phyloP scores from a whole-genome alignment of 495 filamentous ascomycete genomes.

The Penicillium lagena region DNA sequence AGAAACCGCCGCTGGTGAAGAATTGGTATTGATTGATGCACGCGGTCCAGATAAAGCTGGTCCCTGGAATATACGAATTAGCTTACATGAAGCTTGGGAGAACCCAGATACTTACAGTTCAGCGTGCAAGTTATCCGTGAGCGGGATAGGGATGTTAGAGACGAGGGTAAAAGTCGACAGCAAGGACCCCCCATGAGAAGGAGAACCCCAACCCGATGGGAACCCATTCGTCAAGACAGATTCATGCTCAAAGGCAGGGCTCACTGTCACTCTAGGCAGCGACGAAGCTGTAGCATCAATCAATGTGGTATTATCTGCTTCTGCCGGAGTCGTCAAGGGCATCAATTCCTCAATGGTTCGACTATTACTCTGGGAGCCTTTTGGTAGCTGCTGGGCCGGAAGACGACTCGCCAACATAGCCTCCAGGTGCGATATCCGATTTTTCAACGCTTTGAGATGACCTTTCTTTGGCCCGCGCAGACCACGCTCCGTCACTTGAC shows the following conservation, averaged over 20 bases:
- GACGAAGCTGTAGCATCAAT: background rate
- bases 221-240: background rate
- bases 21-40: slow-evolving; percentile 21
- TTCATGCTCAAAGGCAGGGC: background rate
- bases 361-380: background rate
- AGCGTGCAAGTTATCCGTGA: background rate
- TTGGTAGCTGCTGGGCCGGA: background rate
- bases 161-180: background rate
- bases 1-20: slow-evolving; percentile 20
- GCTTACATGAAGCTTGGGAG: background rate
- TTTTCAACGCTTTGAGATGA: slow-evolving; percentile 38
- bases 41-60: slow-evolving; percentile 30
- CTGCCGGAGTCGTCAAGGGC: background rate
- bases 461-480: slow-evolving; percentile 49
- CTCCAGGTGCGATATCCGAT: slow-evolving; percentile 1
- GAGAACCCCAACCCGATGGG: background rate
- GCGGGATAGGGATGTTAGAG: background rate
- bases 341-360: background rate
- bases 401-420: slow-evolving; percentile 1
- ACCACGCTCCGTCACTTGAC: slow-evolving; percentile 38
- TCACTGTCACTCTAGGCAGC: background rate
- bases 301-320: background rate
- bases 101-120: slow-evolving; percentile 2
- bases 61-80: slow-evolving; percentile 12
- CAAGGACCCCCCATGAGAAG: background rate